phyloP scores from a whole-genome alignment of 179 eudicot species.

The Pouteria campechiana region DNA sequence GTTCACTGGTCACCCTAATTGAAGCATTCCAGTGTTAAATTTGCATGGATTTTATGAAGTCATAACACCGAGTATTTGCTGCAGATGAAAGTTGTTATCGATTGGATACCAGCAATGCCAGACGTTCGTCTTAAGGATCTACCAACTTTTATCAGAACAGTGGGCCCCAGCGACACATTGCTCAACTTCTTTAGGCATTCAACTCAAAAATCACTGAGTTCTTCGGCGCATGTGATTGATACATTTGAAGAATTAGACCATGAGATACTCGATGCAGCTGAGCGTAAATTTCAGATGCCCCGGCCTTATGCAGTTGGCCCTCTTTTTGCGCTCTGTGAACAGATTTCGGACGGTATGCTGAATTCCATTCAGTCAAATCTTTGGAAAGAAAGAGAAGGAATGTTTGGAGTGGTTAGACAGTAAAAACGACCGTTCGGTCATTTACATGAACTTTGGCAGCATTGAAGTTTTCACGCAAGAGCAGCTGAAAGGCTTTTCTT shows the following conservation, averaged over 20 bases:
- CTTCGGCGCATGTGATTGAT: conserved; percentile 11
- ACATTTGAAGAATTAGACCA: conserved; percentile 17
- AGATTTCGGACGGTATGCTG: background rate
- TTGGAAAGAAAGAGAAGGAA: conserved; percentile 19
- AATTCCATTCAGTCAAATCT: conserved; percentile 10
- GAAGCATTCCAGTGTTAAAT: too few species aligned
- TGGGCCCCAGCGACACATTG: conserved; percentile 8
- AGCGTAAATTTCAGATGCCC: conserved; percentile 2
- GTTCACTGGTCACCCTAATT: too few species aligned
- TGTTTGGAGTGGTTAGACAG: conserved; percentile 32
- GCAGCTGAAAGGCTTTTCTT: conserved; percentile 25
- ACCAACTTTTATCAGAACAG: conserved; percentile 12
- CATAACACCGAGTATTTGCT: too few species aligned
- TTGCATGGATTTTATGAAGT: too few species aligned
- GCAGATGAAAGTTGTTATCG: conserved; percentile 13
- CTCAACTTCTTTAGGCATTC: background rate
- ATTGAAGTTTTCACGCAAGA: conserved; percentile 20
- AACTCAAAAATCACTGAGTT: background rate
- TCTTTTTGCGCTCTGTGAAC: conserved; percentile 9
- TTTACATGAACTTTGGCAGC: conserved; percentile 40
- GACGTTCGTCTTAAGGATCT: conserved; percentile 12
- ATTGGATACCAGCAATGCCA: conserved; percentile 11
- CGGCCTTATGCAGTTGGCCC: conserved; percentile 30
- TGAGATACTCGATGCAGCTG: conserved; percentile 6
- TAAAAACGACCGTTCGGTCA: conserved; percentile 16